Evolutionary conservation across 176 grass and related monocot genomes (phyloP).

Genomic region (Aegilops longissima): DNA sequence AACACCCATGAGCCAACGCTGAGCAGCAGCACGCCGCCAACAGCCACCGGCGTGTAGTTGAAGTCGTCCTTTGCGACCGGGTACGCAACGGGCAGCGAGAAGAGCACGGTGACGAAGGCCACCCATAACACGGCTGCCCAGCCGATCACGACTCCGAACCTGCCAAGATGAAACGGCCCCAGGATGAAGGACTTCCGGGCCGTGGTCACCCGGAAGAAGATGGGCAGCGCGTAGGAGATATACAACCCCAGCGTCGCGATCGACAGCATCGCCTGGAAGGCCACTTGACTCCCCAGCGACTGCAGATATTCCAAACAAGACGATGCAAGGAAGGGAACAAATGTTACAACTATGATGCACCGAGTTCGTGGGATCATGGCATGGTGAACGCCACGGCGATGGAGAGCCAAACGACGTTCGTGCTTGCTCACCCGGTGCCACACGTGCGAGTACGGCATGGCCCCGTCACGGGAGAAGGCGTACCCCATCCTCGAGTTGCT

Average conservation of each 20-base stretch:
- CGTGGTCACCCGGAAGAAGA: too few species aligned
- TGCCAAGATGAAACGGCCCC: conserved; percentile 63
- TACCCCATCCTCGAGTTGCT: conserved; percentile 63
- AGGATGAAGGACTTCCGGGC: neutral
- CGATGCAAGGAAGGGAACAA: too few species aligned
- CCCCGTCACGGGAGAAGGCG: conserved; percentile 5
- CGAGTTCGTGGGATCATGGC: too few species aligned
- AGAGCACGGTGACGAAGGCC: conserved; percentile 55
- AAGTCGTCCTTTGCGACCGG: conserved; percentile 44
- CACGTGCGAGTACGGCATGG: conserved; percentile 48
- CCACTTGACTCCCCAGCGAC: conserved; percentile 16
- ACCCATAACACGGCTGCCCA: conserved; percentile 63
- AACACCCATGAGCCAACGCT: conserved; percentile 38
- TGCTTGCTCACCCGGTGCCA: conserved; percentile 58
- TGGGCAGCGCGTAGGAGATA: too few species aligned
- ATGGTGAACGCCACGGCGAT: conserved; percentile 32
- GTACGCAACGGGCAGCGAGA: conserved; percentile 78
- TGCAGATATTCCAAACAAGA: neutral
- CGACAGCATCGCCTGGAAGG: too few species aligned
- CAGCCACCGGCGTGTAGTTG: conserved; percentile 62
- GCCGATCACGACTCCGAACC: conserved; percentile 20
- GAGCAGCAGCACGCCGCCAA: conserved; percentile 61
- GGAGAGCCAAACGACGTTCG: conserved; percentile 61
- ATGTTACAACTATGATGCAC: too few species aligned
- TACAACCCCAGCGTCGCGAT: too few species aligned